Conservation (phyloP, 2,329 filamentous ascomycete species). For the Penicillium aurantiogriseum region DNA sequence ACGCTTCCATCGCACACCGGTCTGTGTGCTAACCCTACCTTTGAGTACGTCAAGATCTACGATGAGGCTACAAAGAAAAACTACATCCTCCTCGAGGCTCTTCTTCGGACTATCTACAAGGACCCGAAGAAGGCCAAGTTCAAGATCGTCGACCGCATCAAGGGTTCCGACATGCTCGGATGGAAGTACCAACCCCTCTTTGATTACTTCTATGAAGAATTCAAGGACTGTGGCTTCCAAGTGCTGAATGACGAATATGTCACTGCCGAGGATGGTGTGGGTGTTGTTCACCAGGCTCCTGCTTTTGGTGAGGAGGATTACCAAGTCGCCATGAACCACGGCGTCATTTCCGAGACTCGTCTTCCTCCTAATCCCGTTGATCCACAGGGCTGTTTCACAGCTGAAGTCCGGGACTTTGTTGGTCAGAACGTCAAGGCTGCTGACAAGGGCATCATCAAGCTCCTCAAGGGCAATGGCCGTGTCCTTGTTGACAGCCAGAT, state of each 20-base stretch:
- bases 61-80: conserved; percentile 80
- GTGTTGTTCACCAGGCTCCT: conserved; percentile 90
- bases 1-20: conserved; percentile 79
- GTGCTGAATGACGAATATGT: conserved; percentile 84
- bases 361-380: conserved; percentile 90
- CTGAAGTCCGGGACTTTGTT: conserved; percentile 73
- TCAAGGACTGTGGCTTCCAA: conserved; percentile 78
- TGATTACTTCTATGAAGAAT: conserved; percentile 84
- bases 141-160: conserved; percentile 74
- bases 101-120: conserved; percentile 83
- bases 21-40: conserved; percentile 75
- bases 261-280: conserved; percentile 84
- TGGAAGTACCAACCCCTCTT: conserved; percentile 90
- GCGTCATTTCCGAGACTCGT: conserved; percentile 73
- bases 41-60: conserved; percentile 82
- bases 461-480: conserved; percentile 73
- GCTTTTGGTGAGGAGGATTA: conserved; percentile 98
- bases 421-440: conserved; percentile 89
- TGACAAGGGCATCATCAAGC: conserved; percentile 89
- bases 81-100: conserved; percentile 79
- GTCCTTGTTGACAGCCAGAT: conserved; percentile 83
- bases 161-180: conserved; percentile 79
- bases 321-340: conserved; percentile 71
- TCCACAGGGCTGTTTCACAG: conserved; percentile 75
- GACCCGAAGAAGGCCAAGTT: conserved; percentile 94